Conservation (phyloP, 495 filamentous ascomycete genomes). For the Tuber aestivum region DNA sequence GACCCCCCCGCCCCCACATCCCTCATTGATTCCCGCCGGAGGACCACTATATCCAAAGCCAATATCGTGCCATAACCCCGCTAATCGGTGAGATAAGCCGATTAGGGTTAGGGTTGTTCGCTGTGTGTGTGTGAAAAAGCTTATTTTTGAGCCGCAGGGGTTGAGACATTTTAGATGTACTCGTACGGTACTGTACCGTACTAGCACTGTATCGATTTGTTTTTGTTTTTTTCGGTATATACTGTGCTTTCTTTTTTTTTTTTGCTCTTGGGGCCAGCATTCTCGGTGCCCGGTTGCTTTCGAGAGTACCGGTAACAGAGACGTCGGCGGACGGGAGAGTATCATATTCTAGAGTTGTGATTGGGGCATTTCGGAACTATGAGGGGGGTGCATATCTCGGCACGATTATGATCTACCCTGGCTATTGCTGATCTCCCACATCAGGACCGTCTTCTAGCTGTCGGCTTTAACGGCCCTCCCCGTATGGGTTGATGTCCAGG, state of each 20-base stretch:
- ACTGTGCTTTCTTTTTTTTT: not conserved
- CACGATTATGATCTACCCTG: not conserved
- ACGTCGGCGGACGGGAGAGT: not conserved
- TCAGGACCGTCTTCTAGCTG: not conserved
- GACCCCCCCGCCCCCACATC: not conserved
- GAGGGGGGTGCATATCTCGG: not conserved
- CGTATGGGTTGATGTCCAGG: not conserved
- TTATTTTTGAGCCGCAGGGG: slow-evolving; percentile 39
- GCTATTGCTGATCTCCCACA: not conserved
- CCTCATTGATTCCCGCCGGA: not conserved
- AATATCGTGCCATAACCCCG: not conserved
- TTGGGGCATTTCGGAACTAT: not conserved
- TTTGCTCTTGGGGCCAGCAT: not conserved
- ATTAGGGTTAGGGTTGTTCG: not conserved
- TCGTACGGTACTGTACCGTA: no score
- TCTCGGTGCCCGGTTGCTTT: not conserved
- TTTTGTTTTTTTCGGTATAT: not conserved
- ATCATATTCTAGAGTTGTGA: not conserved
- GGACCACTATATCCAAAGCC: not conserved
- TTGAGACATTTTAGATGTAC: slow-evolving; percentile 10
- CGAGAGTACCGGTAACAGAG: not conserved
- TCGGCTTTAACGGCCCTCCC: not conserved
- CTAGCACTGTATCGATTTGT: not conserved
- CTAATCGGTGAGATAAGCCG: not conserved
- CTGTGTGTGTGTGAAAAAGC: slow-evolving; percentile 18